Evolutionary conservation across 805 yeast species (phyloP).

Genomic region (Suhomyces prunicola): DNA sequence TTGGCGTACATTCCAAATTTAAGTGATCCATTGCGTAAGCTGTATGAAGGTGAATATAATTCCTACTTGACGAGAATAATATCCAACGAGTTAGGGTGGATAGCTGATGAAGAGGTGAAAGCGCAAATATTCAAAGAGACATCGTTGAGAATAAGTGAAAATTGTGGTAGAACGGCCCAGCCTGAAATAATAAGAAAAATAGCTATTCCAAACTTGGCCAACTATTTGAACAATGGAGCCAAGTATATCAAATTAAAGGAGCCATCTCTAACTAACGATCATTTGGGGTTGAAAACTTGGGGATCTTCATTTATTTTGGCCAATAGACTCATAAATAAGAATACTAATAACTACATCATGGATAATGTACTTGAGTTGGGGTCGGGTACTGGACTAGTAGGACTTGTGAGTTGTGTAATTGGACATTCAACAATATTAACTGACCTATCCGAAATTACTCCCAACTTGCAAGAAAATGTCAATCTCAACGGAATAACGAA

Average conservation of each 20-base stretch:
- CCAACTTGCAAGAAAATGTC: slow-evolving; percentile 62
- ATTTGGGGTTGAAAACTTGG: slow-evolving; percentile 92
- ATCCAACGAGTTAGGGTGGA: slow-evolving; percentile 49
- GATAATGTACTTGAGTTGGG: slow-evolving; percentile 71
- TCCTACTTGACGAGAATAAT: slow-evolving; percentile 48
- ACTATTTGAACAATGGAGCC: slow-evolving; percentile 10
- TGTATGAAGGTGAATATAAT: slow-evolving; percentile 37
- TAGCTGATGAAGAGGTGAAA: slow-evolving; percentile 28
- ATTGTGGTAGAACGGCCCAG: slow-evolving; percentile 80
- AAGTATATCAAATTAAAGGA: slow-evolving; percentile 50
- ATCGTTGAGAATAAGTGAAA: slow-evolving; percentile 67
- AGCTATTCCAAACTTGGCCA: slow-evolving; percentile 35
- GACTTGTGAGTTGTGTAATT: slow-evolving; percentile 60
- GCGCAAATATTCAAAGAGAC: slow-evolving; percentile 52
- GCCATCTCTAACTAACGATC: slow-evolving; percentile 84
- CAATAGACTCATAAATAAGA: slow-evolving; percentile 41
- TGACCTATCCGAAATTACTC: slow-evolving; percentile 74
- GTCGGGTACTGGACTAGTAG: slow-evolving; percentile 90
- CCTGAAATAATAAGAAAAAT: slow-evolving; percentile 68
- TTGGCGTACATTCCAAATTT: slow-evolving; percentile 25
- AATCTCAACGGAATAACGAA: slow-evolving; percentile 41
- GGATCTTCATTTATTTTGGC: slow-evolving; percentile 81
- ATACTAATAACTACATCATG: slow-evolving; percentile 13
- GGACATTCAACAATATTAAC: slow-evolving; percentile 58
- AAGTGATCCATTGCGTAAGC: slow-evolving; percentile 24